Evolutionary conservation across 805 yeast genomes (phyloP).

Genomic region (Kockiozyma suomiensis): DNA sequence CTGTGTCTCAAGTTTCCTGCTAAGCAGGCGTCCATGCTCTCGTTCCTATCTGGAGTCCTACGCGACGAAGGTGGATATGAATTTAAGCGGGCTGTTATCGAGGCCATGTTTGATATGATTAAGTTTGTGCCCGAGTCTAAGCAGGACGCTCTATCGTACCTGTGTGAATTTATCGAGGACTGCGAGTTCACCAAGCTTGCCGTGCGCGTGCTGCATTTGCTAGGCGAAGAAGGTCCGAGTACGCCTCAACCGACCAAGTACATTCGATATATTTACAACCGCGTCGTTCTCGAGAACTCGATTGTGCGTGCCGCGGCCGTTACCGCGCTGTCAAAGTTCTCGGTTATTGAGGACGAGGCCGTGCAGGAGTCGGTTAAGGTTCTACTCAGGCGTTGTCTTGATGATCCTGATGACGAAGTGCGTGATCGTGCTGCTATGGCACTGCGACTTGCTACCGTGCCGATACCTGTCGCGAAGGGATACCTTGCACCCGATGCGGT

Average conservation of each 20-base stretch:
- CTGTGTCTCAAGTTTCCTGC: conserved; percentile 91
- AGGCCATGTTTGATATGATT: conserved; percentile 89
- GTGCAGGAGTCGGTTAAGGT: conserved; percentile 71
- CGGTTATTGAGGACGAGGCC: conserved; percentile 68
- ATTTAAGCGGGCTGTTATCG: conserved; percentile 85
- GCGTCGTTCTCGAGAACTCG: conserved; percentile 94
- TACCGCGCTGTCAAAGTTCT: conserved; percentile 87
- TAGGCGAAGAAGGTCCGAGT: conserved; percentile 93
- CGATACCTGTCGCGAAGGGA: conserved; percentile 44
- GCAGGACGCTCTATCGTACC: conserved; percentile 78
- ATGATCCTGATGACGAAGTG: conserved; percentile 92
- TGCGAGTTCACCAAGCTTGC: conserved; percentile 94
- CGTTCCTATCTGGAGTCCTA: conserved; percentile 78
- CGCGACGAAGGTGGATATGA: conserved; percentile 88
- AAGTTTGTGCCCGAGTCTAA: conserved; percentile 82
- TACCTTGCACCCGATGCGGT: conserved; percentile 68
- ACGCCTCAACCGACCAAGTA: conserved; percentile 84
- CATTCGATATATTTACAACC: conserved; percentile 93
- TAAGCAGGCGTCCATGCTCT: conserved; percentile 79
- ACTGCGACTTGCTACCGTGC: conserved; percentile 56
- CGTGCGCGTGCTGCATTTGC: conserved; percentile 85
- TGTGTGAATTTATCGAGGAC: conserved; percentile 97
- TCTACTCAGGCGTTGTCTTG: conserved; percentile 77
- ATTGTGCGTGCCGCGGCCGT: conserved; percentile 96
- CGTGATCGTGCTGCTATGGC: conserved; percentile 95